Evolutionary conservation across 2,329 filamentous ascomycete species (phyloP), one percentile per base, ranked within the genome.

Genomic region (Penicillium hesseltinei): DNA sequence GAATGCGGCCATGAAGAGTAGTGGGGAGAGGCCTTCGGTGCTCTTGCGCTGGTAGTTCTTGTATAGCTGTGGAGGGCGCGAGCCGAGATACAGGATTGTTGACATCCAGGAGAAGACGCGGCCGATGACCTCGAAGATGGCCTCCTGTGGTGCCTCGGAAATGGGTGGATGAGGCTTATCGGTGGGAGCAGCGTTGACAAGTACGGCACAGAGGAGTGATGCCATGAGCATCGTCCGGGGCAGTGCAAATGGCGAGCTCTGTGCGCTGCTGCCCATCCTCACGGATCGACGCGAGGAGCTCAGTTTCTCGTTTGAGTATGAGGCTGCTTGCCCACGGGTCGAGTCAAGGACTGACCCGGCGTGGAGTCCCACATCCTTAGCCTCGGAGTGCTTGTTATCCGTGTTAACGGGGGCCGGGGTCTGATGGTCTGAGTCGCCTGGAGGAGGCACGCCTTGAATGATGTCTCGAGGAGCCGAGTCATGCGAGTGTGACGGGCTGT

Each of bases 1-100:
- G 69, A 89, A 89, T 3, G 86, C 86, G 5, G 86, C 86, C 39
- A 82, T 75, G 74, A 89, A 89, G 48, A 89, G 80, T 0, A 83
- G 73, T 0, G 85, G 84, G 0, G 81, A 84, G 9, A 89, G 80
- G 4, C 86, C 86, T 1, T 85, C 79, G 11, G 86, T 88, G 43
- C 84, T 87, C 66, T 83, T 82, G 48, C 85, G 83, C 50, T 76
- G 66, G 68, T 84, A 82, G 72, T 89, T 89, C 66, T 87, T 86
- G 76, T 85, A 83, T 38, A 89, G 79, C 67, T 89, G 86, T 0
- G 86, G 86, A 53, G 87, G 72, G 25, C 84, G 81, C 31, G 84
- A 86, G 61, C 77, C 78, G 36, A 86, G 81, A 65, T 86, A 86
- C 25, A 84, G 76, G 29, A 80, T 48, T 0, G 83, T 84, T 11